These are phyloP conservation scores for Dactylellina sp. DNA, from an alignment of 2,329 filamentous ascomycete species.

Conservation along the genomic window DNA sequence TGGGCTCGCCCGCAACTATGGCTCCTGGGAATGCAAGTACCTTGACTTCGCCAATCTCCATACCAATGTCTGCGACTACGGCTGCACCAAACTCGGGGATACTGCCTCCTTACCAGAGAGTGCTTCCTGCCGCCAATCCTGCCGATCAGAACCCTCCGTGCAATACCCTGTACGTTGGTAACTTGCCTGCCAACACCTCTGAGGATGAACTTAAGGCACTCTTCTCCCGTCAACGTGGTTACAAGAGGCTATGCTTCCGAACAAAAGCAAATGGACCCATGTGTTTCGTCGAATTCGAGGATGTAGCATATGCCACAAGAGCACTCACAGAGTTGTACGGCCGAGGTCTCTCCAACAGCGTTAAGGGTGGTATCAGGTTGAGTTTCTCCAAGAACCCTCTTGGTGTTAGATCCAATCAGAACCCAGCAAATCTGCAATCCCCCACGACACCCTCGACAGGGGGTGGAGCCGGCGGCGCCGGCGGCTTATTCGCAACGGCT, in stretches of 20 bases:
- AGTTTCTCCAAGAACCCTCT: slow-evolving; percentile 98
- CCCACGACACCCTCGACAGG: slow-evolving; percentile 43
- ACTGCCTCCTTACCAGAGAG: slow-evolving; percentile 57
- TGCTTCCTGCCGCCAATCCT: slow-evolving; percentile 84
- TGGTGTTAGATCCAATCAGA: slow-evolving; percentile 78
- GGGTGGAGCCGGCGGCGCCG: slow-evolving; percentile 26
- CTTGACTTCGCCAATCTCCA: slow-evolving; percentile 51
- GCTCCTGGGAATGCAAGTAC: slow-evolving; percentile 47
- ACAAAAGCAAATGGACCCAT: slow-evolving; percentile 96
- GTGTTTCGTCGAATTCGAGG: slow-evolving; percentile 99
- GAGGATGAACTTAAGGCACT: slow-evolving; percentile 95
- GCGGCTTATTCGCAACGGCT: slow-evolving; percentile 48
- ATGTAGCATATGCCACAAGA: slow-evolving; percentile 90
- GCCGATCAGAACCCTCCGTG: slow-evolving; percentile 97
- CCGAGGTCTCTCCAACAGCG: slow-evolving; percentile 84
- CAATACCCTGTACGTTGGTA: slow-evolving; percentile 98
- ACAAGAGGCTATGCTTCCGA: slow-evolving; percentile 93
- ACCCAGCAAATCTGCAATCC: slow-evolving; percentile 63
- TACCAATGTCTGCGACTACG: slow-evolving; percentile 48
- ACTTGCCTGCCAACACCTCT: slow-evolving; percentile 88
- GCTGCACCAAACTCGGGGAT: slow-evolving; percentile 28
- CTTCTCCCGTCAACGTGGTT: slow-evolving; percentile 92
- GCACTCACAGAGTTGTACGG: slow-evolving; percentile 91
- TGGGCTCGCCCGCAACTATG: slow-evolving; percentile 51
- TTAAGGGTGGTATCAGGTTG: slow-evolving; percentile 92